Base-by-base conservation (phyloP, 2,329 filamentous ascomycete genomes). In the Penicillium sp. region DNA sequence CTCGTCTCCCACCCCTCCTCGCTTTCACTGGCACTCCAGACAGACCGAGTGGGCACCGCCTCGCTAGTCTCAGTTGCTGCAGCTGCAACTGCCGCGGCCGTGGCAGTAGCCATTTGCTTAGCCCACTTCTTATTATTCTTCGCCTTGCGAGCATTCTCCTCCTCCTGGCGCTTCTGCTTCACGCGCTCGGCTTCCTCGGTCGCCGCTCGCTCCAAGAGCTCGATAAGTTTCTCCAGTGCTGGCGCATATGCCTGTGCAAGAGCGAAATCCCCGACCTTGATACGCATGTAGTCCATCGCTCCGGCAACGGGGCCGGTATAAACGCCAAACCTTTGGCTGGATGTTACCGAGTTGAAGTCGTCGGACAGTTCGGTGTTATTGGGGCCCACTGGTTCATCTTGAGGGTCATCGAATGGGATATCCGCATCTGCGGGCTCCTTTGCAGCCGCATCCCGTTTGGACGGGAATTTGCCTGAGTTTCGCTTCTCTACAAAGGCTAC, bases 231-330 rank as follows among this genome's bases (percentile, higher is more conserved):
- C 55, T 81, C 77, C 50, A 86, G 62, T 10, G 82, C 82, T 0
- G 81, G 82, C 15, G 80, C 80, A 64, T 81, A 83, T 27, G 79
- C 78, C 62, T 85, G 80, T 57, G 85, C 72, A 59, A 82, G 69
- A 23, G 78, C 75, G 39, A 87, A 81, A 56, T 87, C 83, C 16
- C 80, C 77, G 15, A 87, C 77, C 61, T 79, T 80, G 58, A 87
- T 75, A 4, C 81, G 77, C 84, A 87, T 86, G 58, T 84, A 83
- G 67, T 87, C 85, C 62, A 86, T 86, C 0, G 84, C 82, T 13
- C 84, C 76, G 23, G 78, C 77, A 38, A 86, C 76, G 46, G 82
- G 83, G 71, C 83, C 79, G 13, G 25, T 52, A 15, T 50, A 25
- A 45, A 53, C n/a, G 27, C 35, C 31, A 47, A 45, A 4, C 13